A percentile compares a stretch with the other conserved stretches of the same genome.
phyloP scores from a whole-genome alignment of 441 rosid species.

The Gossypium gossypioides region DNA sequence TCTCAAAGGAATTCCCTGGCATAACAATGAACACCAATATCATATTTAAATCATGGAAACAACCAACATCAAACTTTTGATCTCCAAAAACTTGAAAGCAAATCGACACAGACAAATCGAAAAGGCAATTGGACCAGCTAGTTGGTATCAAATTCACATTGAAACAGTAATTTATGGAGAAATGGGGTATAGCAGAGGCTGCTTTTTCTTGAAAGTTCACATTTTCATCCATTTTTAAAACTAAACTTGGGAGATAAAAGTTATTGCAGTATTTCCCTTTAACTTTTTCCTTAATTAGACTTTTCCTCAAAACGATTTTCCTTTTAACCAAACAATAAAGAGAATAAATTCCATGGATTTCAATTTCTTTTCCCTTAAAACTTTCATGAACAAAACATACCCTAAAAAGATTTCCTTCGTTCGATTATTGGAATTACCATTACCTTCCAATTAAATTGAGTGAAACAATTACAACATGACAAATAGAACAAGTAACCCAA shows the following conservation, averaged over 20 bases:
- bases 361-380: not conserved
- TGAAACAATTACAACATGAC: not conserved
- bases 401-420: not conserved
- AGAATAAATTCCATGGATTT: not conserved
- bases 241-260: not conserved
- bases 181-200: not conserved
- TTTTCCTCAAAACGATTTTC: not conserved
- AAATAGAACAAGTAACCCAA: conserved; percentile 1
- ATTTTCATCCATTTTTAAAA: too few species aligned
- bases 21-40: conserved; percentile 4
- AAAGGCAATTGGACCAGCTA: too few species aligned
- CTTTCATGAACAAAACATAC: not conserved
- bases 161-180: not conserved
- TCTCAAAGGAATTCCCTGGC: conserved; percentile 19
- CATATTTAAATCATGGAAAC: not conserved
- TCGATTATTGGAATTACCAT: not conserved
- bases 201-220: not conserved
- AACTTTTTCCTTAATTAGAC: not conserved
- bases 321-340: not conserved
- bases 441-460: not conserved
- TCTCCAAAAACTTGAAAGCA: not conserved
- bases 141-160: not conserved
- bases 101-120: not conserved
- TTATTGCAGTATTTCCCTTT: not conserved
- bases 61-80: not conserved